Percentiles rank a stretch among this genome's conserved stretches.
Evolutionary conservation across 148 eudicot genomes (phyloP).

Genomic region (Nepenthes gracilis): DNA sequence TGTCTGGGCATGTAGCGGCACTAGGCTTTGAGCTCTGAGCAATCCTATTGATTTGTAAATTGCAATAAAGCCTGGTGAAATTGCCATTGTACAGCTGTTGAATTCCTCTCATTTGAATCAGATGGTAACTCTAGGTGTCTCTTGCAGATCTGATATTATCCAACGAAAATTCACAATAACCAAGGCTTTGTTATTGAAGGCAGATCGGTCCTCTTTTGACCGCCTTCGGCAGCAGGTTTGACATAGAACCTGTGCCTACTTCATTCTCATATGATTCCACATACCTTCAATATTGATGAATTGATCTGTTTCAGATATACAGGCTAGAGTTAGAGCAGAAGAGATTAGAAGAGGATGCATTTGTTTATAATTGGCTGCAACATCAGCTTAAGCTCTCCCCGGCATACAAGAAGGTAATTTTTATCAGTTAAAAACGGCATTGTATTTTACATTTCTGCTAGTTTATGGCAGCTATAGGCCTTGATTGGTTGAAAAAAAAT

Average conservation of each 20-base stretch:
- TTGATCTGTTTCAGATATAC: slow-evolving; percentile 28
- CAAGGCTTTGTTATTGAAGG: slow-evolving; percentile 54
- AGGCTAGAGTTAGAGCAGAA: slow-evolving; percentile 71
- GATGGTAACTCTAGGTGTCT: not conserved
- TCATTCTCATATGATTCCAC: not conserved
- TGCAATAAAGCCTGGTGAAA: too few relatives aligned
- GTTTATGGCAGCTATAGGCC: too few relatives aligned
- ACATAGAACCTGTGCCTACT: not conserved
- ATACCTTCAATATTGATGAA: slow-evolving; percentile 1
- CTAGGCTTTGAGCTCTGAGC: too few relatives aligned
- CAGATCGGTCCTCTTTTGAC: slow-evolving; percentile 67
- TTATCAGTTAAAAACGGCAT: not conserved
- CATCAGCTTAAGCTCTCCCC: slow-evolving; percentile 74
- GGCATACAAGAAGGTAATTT: slow-evolving; percentile 61
- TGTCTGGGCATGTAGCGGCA: too few relatives aligned
- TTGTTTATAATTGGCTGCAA: slow-evolving; percentile 76
- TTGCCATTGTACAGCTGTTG: too few relatives aligned
- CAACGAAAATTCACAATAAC: slow-evolving; percentile 60
- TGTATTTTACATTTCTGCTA: too few relatives aligned
- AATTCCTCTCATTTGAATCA: too few relatives aligned
- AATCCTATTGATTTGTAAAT: too few relatives aligned
- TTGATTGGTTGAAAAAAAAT: too few relatives aligned
- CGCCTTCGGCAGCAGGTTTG: slow-evolving; percentile 61
- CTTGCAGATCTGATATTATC: slow-evolving; percentile 43
- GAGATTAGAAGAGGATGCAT: slow-evolving; percentile 69